phyloP scores from a whole-genome alignment of 441 rosid genomes.

The Brassica balearica region DNA sequence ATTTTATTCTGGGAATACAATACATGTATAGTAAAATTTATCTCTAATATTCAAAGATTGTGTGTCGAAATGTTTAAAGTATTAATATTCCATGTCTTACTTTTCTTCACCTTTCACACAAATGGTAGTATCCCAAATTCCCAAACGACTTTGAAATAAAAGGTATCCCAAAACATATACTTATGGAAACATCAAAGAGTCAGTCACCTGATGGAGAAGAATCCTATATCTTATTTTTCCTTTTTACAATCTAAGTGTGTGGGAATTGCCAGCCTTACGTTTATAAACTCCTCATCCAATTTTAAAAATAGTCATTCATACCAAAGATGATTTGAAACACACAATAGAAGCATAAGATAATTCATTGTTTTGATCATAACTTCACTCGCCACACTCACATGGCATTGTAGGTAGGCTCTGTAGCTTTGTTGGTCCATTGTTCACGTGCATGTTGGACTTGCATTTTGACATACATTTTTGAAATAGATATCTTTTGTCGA shows the following conservation, averaged over 20 bases:
- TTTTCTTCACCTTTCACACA: background rate
- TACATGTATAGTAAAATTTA: background rate
- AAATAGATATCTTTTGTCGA: background rate
- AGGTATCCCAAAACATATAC: background rate
- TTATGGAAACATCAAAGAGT: background rate
- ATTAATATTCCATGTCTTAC: background rate
- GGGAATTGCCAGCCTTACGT: background rate
- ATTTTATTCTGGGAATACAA: background rate
- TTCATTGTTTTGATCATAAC: background rate
- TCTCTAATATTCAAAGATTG: background rate
- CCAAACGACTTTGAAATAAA: background rate
- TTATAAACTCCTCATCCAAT: background rate
- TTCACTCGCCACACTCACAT: background rate
- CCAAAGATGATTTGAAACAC: background rate
- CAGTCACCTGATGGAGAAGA: background rate
- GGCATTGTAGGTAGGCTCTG: background rate
- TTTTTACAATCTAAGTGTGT: background rate
- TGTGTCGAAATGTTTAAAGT: background rate
- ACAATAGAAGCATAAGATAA: background rate
- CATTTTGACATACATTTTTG: background rate
- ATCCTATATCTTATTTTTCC: background rate
- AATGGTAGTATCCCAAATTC: background rate
- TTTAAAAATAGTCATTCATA: background rate
- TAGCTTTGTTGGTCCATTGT: constrained; percentile 4
- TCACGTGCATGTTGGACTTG: constrained; percentile 7